Percentiles rank a stretch among this genome's conserved stretches.
Evolutionary conservation across 2,329 filamentous ascomycete genomes (phyloP).

Genomic region (Parafenestella ontariensis): DNA sequence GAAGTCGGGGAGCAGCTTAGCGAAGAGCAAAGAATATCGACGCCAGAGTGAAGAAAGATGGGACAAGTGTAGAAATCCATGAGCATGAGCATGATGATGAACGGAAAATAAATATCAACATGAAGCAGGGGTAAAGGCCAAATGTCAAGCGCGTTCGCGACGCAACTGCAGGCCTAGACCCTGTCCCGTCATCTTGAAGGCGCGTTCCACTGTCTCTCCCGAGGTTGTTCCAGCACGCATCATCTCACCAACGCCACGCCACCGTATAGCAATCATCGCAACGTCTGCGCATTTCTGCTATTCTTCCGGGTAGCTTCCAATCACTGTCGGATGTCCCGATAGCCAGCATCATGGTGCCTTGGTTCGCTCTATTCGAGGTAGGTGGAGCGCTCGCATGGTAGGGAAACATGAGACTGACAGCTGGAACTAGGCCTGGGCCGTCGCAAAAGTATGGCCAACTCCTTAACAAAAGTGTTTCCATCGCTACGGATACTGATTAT

Average conservation of each 20-base stretch:
- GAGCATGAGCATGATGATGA: neutral
- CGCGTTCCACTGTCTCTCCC: slow-evolving; percentile 10
- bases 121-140: neutral
- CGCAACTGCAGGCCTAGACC: slow-evolving; percentile 3
- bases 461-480: neutral
- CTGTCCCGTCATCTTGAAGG: slow-evolving; percentile 1
- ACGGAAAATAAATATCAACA: neutral
- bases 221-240: slow-evolving; percentile 8
- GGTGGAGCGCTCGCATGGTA: slow-evolving; percentile 10
- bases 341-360: slow-evolving; percentile 34
- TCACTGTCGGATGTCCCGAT: neutral
- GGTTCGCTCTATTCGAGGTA: slow-evolving; percentile 44
- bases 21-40: neutral
- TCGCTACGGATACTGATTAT: neutral
- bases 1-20: slow-evolving; percentile 1
- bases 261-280: slow-evolving; percentile 6
- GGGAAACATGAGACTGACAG: slow-evolving; percentile 23
- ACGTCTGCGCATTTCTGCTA: neutral
- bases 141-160: slow-evolving; percentile 10
- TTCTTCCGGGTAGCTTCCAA: neutral
- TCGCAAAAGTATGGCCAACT: slow-evolving; percentile 39
- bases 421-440: slow-evolving; percentile 46
- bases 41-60: neutral
- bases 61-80: neutral
- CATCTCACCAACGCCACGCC: neutral